Conservation (phyloP, 306 rosid species). For the Pyrus pyrifolia region DNA sequence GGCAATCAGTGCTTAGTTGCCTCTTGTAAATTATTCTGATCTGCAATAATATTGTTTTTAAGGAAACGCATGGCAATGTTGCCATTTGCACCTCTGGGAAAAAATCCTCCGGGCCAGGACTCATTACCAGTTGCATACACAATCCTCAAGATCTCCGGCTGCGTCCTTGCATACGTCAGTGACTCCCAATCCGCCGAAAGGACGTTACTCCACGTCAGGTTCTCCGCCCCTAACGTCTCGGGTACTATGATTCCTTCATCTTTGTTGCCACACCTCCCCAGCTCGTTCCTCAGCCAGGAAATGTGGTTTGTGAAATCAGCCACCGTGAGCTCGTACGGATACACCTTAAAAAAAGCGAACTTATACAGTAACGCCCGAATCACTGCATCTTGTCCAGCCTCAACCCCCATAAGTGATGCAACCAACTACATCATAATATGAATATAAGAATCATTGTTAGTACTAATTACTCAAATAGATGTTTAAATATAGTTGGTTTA, state of each 20-base stretch:
- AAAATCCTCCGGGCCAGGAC: slow-evolving; percentile 14
- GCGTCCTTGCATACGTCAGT: slow-evolving; percentile 12
- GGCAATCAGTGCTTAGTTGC: not conserved
- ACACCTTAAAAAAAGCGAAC: not conserved
- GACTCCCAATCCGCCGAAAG: slow-evolving; percentile 18
- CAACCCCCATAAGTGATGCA: slow-evolving; percentile 17
- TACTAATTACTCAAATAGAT: no score
- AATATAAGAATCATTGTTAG: no score
- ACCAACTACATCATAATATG: slow-evolving; percentile 9
- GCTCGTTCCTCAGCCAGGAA: slow-evolving; percentile 11
- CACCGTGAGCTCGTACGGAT: slow-evolving; percentile 17
- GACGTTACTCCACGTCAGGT: slow-evolving; percentile 15
- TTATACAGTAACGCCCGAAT: slow-evolving; percentile 8
- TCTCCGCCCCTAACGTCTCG: slow-evolving; percentile 14
- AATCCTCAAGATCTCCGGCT: slow-evolving; percentile 14
- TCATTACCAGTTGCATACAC: slow-evolving; percentile 15
- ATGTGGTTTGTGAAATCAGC: slow-evolving; percentile 16
- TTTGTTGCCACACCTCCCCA: slow-evolving; percentile 22
- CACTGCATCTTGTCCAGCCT: slow-evolving; percentile 24
- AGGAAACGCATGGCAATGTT: slow-evolving; percentile 9
- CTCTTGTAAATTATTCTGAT: not conserved
- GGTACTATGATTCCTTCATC: slow-evolving; percentile 29
- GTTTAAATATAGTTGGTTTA: no score
- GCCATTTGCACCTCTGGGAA: slow-evolving; percentile 24
- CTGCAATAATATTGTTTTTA: not conserved